Conservation (phyloP, 805 yeast genomes). For the Millerozyma miso region DNA sequence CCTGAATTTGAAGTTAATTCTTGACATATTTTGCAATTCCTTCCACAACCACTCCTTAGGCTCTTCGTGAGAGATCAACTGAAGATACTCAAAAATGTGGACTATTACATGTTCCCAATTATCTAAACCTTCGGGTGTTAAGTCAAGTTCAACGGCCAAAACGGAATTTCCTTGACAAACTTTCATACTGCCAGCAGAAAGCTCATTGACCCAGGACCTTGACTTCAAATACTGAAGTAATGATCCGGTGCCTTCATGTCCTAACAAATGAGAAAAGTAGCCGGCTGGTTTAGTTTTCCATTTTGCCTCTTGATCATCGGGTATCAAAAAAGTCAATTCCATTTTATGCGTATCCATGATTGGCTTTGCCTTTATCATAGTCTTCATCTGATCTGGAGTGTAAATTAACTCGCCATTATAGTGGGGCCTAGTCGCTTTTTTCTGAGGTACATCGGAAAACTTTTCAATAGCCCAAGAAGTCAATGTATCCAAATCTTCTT, state of each 20-base stretch:
- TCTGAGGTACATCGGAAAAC: slow-evolving; percentile 62
- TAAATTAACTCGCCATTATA: slow-evolving; percentile 47
- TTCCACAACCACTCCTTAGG: slow-evolving; percentile 78
- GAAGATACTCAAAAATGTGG: slow-evolving; percentile 68
- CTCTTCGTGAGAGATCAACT: slow-evolving; percentile 48
- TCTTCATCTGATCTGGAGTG: slow-evolving; percentile 45
- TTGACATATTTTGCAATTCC: slow-evolving; percentile 69
- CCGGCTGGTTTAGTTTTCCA: slow-evolving; percentile 70
- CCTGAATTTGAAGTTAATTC: slow-evolving; percentile 69
- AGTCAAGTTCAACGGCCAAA: slow-evolving; percentile 67
- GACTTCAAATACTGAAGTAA: slow-evolving; percentile 65
- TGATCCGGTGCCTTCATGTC: slow-evolving; percentile 92
- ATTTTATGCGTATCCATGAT: slow-evolving; percentile 74
- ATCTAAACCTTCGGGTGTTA: slow-evolving; percentile 67
- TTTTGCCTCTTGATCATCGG: slow-evolving; percentile 57
- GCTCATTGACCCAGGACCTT: slow-evolving; percentile 71
- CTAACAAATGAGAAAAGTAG: slow-evolving; percentile 76
- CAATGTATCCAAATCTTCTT: slow-evolving; percentile 70
- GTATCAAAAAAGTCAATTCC: slow-evolving; percentile 66
- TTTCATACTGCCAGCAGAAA: slow-evolving; percentile 68
- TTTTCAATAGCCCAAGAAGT: slow-evolving; percentile 64
- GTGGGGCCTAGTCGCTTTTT: slow-evolving; percentile 38
- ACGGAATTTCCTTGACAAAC: slow-evolving; percentile 64
- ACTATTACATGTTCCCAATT: slow-evolving; percentile 59
- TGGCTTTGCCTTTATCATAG: slow-evolving; percentile 65